A percentile compares a stretch with the other conserved stretches of the same genome.
phyloP scores from a whole-genome alignment of 1,284 basidiomycete species.

The Sparassis latifolia region DNA sequence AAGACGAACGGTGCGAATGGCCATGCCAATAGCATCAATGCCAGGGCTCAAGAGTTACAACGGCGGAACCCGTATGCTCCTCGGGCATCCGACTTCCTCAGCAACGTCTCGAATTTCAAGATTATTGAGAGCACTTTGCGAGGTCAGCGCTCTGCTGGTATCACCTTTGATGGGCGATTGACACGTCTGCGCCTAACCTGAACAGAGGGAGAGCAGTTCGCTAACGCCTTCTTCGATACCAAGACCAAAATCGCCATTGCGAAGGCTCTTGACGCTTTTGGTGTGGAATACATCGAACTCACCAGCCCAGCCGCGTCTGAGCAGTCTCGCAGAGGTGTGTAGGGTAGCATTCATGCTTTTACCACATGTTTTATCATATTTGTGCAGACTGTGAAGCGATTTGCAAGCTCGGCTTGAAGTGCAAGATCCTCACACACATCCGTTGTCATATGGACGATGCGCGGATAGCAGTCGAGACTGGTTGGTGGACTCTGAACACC shows the following conservation, averaged over 20 bases:
- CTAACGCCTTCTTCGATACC: constrained; percentile 98
- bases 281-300: constrained; percentile 99
- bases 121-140: constrained; percentile 97
- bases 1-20: constrained; percentile 35
- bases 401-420: constrained; percentile 97
- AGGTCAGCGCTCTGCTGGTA: constrained; percentile 45
- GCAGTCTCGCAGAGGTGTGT: constrained; percentile 66
- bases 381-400: constrained; percentile 91
- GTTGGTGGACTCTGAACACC: constrained; percentile 33
- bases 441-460: constrained; percentile 99
- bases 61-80: constrained; percentile 79
- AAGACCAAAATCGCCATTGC: constrained; percentile 99
- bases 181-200: background rate
- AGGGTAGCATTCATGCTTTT: background rate
- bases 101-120: constrained; percentile 89
- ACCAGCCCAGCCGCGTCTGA: constrained; percentile 98
- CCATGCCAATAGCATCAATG: constrained; percentile 2
- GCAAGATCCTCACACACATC: constrained; percentile 98
- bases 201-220: constrained; percentile 97
- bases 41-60: constrained; percentile 32
- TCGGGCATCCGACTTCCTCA: constrained; percentile 86
- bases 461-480: constrained; percentile 96
- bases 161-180: background rate
- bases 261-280: constrained; percentile 94
- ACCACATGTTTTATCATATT: background rate